Base-by-base conservation (phyloP, 495 filamentous ascomycete species). In the Aspergillus incahuasiensis region DNA sequence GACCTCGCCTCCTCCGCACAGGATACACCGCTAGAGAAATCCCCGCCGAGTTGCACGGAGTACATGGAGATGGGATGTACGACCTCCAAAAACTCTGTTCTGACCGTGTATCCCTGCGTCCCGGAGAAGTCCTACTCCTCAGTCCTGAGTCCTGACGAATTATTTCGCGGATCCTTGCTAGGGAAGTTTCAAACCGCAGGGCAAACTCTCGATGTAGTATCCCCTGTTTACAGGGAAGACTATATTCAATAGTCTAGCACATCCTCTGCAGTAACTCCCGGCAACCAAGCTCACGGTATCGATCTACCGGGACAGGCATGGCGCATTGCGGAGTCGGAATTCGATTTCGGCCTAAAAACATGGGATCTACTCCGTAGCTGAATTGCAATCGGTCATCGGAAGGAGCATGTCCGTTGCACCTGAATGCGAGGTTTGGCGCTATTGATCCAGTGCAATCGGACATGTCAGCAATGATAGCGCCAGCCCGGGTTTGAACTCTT, bases 241-340 rank as follows among this genome's bases (percentile, higher is more conserved):
- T 44, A 44, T 22, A 20, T 22, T 16, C 42, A 44, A 44, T 44
- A 44, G 42, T 44, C 55, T 20, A 48, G 32, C 28, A 39, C 25
- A 30, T 52, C 24, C 6, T 15, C 12, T 35, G 32, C 32, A 35
- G 32, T 35, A 35, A 35, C 32, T 15, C 6, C 32, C 32, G 12
- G 32, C 32, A 35, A 35, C 32, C 32, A 35, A 11, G 32, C 32
- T 15, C 12, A 12, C 32, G 32, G 32, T 35, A 15, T 35, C 32
- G 9, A 15, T 11, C 6, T 35, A 35, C 32, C 25, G 32, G 12
- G 32, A 15, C 32, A 35, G 32, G 32, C 32, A 35, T 6, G 12
- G 32, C 32, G 32, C 32, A 35, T 35, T 35, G 32, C 32, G 32
- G 32, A 35, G 32, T 35, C 32, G 32, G 32, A 5, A 28, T 28